Evolutionary conservation across 2,329 filamentous ascomycete genomes (phyloP).

Genomic region (Sphaerulina musiva): DNA sequence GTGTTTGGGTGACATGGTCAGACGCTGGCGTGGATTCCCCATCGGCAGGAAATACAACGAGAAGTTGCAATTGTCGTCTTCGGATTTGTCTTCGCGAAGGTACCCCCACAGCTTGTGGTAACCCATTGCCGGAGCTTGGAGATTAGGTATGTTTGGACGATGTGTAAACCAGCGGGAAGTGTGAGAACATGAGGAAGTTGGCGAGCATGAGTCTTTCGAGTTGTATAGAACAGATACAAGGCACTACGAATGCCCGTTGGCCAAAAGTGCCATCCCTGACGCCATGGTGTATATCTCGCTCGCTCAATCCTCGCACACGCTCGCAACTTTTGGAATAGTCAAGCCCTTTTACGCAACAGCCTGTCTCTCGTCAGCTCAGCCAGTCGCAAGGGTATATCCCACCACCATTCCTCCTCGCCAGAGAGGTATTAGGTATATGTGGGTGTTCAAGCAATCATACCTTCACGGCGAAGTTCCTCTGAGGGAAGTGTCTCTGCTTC

Average conservation of each 20-base stretch:
- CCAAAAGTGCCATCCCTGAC: slow-evolving; percentile 1
- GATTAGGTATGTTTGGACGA: no score
- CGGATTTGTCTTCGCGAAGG: no score
- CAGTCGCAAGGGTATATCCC: slow-evolving; percentile 1
- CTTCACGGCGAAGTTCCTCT: slow-evolving; percentile 99
- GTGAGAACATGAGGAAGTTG: no score
- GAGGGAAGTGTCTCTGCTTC: slow-evolving; percentile 90
- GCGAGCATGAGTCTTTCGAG: background rate
- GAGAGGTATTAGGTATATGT: slow-evolving; percentile 12
- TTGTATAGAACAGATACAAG: slow-evolving; percentile 6
- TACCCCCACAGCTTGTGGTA: no score
- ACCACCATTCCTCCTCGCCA: slow-evolving; percentile 12
- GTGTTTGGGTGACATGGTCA: no score
- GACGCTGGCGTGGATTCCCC: no score
- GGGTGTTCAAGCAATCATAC: slow-evolving; percentile 43
- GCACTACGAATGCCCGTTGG: background rate
- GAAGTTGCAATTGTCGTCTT: no score
- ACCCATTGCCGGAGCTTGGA: no score
- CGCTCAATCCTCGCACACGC: background rate
- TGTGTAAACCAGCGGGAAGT: no score
- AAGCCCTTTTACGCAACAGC: slow-evolving; percentile 4
- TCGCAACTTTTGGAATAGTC: background rate
- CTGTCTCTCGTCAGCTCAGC: slow-evolving; percentile 1
- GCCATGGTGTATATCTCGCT: background rate
- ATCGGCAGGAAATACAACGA: no score